These are phyloP conservation scores for Scheffersomyces amazonensis DNA, from an alignment of 805 yeast genomes.

Conservation along the genomic window DNA sequence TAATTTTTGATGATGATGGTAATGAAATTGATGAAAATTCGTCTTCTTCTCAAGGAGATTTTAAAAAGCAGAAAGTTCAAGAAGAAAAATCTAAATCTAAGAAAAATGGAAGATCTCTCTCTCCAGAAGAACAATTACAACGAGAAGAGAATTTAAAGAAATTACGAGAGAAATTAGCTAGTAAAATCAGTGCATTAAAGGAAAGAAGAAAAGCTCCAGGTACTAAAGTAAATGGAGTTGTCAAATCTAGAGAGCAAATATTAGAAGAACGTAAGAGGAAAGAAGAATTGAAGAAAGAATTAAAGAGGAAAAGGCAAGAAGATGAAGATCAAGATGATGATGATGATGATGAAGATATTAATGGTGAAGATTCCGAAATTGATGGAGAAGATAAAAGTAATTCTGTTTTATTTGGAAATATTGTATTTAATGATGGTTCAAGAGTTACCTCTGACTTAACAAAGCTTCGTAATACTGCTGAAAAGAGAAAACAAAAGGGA, in stretches of 20 bases:
- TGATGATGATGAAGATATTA: conserved; percentile 37
- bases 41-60: conserved; percentile 1
- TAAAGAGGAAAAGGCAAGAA: conserved; percentile 35
- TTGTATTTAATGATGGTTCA: conserved; percentile 79
- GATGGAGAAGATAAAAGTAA: conserved; percentile 28
- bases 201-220: conserved; percentile 94
- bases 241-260: conserved; percentile 78
- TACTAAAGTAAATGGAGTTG: conserved; percentile 73
- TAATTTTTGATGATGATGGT: conserved; percentile 68
- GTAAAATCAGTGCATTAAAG: conserved; percentile 64
- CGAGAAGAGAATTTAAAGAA: conserved; percentile 57
- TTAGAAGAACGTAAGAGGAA: conserved; percentile 58
- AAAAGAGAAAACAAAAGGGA: conserved; percentile 63
- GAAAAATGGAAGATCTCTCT: conserved; percentile 21
- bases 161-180: conserved; percentile 75
- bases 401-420: conserved; percentile 70
- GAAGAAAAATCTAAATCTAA: conserved; percentile 4
- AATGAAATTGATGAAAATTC: conserved; percentile 15
- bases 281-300: conserved; percentile 44
- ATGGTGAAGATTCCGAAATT: conserved; percentile 24
- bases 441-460: conserved; percentile 71
- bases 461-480: conserved; percentile 47
- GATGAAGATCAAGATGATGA: conserved; percentile 37
- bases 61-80: conserved; percentile 6
- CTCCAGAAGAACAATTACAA: conserved; percentile 49